A percentile compares a stretch with the other conserved stretches of the same genome.
Evolutionary conservation across 495 filamentous ascomycete species (phyloP).

Genomic region (Penicillium turbatum): DNA sequence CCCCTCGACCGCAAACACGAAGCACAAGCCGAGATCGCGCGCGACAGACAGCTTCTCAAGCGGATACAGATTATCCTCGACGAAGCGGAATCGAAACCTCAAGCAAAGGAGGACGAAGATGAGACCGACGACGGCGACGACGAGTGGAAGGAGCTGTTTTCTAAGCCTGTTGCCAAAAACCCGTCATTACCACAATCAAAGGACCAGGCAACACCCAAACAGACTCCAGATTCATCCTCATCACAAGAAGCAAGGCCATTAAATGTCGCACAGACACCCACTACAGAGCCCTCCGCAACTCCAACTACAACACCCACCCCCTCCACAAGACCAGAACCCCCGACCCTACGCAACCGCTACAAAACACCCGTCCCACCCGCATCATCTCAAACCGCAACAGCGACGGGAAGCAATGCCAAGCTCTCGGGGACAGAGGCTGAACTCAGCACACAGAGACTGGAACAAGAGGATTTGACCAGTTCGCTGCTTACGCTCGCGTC

Average conservation of each 20-base stretch:
- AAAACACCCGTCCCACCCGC: slow-evolving; percentile 2
- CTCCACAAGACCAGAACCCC: slow-evolving; percentile 10
- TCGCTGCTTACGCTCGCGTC: slow-evolving; percentile 74
- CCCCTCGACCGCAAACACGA: slow-evolving; percentile 60
- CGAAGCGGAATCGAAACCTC: slow-evolving; percentile 28
- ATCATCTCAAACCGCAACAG: slow-evolving; percentile 10
- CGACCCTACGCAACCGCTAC: slow-evolving; percentile 34
- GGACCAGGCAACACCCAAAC: neutral
- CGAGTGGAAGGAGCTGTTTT: slow-evolving; percentile 38
- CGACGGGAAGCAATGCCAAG: slow-evolving; percentile 26
- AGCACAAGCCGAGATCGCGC: slow-evolving; percentile 60
- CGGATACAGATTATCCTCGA: slow-evolving; percentile 59
- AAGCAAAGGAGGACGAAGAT: slow-evolving; percentile 12
- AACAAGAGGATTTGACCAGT: slow-evolving; percentile 80
- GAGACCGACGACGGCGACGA: slow-evolving; percentile 31
- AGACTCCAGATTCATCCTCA: neutral
- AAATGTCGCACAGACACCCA: slow-evolving; percentile 16
- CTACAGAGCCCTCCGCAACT: slow-evolving; percentile 16
- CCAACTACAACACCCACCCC: slow-evolving; percentile 9
- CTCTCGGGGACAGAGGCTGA: slow-evolving; percentile 56
- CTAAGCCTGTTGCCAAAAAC: slow-evolving; percentile 17
- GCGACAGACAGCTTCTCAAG: slow-evolving; percentile 61
- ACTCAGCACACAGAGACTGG: slow-evolving; percentile 65
- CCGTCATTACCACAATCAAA: neutral
- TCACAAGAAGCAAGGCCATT: neutral